These are phyloP conservation scores for Butyriboletus loyo DNA, from an alignment of 768 basidiomycete species.

Conservation along the genomic window DNA sequence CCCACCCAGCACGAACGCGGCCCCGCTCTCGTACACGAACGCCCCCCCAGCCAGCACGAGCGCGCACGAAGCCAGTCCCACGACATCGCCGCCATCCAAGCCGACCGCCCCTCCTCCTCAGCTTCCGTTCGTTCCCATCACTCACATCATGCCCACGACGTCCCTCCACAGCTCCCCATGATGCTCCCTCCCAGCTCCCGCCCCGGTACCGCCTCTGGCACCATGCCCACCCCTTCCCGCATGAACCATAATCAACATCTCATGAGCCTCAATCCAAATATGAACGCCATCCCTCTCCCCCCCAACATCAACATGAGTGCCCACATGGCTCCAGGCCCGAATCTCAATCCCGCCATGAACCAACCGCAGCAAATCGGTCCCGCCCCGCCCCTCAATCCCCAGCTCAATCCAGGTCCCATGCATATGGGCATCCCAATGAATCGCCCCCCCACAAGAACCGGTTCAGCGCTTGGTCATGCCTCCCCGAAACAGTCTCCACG, in stretches of 20 bases:
- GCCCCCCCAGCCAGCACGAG: conserved; percentile 25
- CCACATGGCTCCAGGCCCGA: conserved; percentile 8
- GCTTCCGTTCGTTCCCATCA: conserved; percentile 30
- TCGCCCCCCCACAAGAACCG: conserved; percentile 29
- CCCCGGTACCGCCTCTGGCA: conserved; percentile 27
- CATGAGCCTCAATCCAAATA: conserved; percentile 22
- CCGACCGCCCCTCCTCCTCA: conserved; percentile 29
- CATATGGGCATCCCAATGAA: conserved; percentile 25
- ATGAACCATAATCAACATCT: conserved; percentile 24
- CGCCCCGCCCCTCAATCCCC: conserved; percentile 6
- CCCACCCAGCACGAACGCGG: conserved; percentile 25
- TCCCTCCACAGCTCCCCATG: conserved; percentile 7
- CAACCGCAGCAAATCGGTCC: conserved; percentile 23
- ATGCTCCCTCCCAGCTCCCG: conserved; percentile 27
- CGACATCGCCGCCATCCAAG: conserved; percentile 15
- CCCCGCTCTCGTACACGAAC: conserved; percentile 20
- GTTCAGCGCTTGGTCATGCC: conserved; percentile 26
- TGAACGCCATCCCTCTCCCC: conserved; percentile 10
- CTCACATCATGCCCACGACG: conserved; percentile 21
- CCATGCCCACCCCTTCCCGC: conserved; percentile 11
- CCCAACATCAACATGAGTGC: conserved; percentile 13
- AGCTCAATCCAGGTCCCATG: conserved; percentile 16
- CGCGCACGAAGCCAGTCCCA: conserved; percentile 22
- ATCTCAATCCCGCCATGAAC: conserved; percentile 11
- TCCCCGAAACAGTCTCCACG: conserved; percentile 32